A percentile compares a stretch with the other conserved stretches of the same genome.
These are phyloP conservation scores for Strobilomyces confusus DNA, from an alignment of 768 basidiomycete species.

Conservation along the genomic window DNA sequence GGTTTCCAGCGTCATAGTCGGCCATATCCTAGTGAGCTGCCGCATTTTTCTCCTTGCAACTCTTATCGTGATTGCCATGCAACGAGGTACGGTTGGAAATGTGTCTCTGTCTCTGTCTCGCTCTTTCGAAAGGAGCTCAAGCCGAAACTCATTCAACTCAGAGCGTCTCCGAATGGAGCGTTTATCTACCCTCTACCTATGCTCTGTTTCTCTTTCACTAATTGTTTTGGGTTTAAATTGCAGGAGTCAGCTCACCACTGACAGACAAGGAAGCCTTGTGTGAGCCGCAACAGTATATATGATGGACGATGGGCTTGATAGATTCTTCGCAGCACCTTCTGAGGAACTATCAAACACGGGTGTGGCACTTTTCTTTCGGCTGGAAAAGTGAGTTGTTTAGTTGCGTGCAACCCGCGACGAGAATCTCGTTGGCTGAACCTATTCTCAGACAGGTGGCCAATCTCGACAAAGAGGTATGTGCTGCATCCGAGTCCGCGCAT, in stretches of 20 bases:
- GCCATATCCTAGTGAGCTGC: too few relatives aligned
- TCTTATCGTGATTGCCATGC: too few relatives aligned
- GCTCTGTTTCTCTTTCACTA: too few relatives aligned
- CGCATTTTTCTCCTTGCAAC: too few relatives aligned
- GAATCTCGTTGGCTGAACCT: slow-evolving; percentile 4
- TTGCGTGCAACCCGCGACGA: not conserved
- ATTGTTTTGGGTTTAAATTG: not conserved
- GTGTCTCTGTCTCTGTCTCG: too few relatives aligned
- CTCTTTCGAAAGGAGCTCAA: too few relatives aligned
- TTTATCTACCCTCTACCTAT: too few relatives aligned
- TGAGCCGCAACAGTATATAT: slow-evolving; percentile 3
- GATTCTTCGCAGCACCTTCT: slow-evolving; percentile 33
- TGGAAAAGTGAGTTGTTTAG: slow-evolving; percentile 38
- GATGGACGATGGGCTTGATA: slow-evolving; percentile 2
- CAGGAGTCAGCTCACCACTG: slow-evolving; percentile 31
- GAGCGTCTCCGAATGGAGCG: too few relatives aligned
- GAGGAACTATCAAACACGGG: slow-evolving; percentile 49
- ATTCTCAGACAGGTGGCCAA: slow-evolving; percentile 39
- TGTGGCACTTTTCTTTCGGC: slow-evolving; percentile 44
- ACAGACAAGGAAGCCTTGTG: slow-evolving; percentile 44
- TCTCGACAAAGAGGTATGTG: slow-evolving; percentile 43
- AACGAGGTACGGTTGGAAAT: too few relatives aligned
- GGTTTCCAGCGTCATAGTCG: too few relatives aligned
- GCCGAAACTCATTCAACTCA: too few relatives aligned
- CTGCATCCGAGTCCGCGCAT: not conserved